Percentiles rank a stretch among this genome's conserved stretches.
These are phyloP conservation scores for Blastomyces emzantsi DNA, from an alignment of 2,329 filamentous ascomycete species.

Conservation along the genomic window DNA sequence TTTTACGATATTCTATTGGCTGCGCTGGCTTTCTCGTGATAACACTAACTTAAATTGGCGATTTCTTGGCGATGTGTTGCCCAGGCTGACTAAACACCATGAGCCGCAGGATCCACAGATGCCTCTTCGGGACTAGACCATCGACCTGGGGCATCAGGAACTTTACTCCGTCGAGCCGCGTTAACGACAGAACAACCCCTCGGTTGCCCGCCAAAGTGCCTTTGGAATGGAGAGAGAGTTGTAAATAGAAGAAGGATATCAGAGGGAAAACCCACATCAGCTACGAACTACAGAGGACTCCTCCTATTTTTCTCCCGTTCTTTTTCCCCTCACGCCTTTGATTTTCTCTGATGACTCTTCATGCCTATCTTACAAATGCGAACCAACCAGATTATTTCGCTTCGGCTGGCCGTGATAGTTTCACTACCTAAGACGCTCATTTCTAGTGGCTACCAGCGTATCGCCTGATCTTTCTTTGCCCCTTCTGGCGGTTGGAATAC, in stretches of 20 bases:
- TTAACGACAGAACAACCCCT: background rate
- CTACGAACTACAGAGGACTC: background rate
- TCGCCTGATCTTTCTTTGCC: background rate
- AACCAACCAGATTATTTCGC: background rate
- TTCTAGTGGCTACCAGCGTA: background rate
- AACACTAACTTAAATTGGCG: background rate
- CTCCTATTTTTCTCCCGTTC: background rate
- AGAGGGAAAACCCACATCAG: background rate
- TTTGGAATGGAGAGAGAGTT: background rate
- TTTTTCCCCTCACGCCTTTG: background rate
- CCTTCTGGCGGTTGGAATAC: background rate
- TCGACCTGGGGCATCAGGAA: background rate
- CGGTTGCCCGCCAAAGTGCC: background rate
- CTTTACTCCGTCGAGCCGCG: no score
- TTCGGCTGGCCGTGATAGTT: background rate
- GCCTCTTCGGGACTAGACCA: background rate
- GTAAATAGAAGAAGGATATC: background rate
- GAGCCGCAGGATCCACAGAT: background rate
- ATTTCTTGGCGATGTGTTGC: background rate
- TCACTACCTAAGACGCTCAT: background rate
- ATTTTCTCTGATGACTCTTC: no score
- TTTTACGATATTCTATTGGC: background rate
- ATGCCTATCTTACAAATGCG: background rate
- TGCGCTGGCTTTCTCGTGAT: background rate
- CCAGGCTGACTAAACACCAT: background rate